Conservation (phyloP, 2,329 filamentous ascomycete genomes). For the Hypoxylon sp. region DNA sequence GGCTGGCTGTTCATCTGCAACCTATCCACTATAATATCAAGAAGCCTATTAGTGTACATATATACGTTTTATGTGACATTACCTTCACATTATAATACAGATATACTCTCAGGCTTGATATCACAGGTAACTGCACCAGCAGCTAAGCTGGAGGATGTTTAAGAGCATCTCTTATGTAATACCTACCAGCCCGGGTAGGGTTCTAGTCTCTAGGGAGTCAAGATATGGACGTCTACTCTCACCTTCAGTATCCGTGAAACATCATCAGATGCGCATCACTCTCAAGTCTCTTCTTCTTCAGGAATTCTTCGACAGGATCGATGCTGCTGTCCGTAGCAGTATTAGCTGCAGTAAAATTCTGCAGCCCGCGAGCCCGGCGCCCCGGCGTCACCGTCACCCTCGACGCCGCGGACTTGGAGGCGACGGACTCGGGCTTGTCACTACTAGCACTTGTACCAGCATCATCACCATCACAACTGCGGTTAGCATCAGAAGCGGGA, state of each 20-base stretch:
- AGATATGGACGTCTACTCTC: background rate
- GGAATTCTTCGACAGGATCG: slow-evolving; percentile 28
- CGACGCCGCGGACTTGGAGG: background rate
- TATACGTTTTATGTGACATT: background rate
- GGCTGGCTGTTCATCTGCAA: no score
- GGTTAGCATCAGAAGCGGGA: no score
- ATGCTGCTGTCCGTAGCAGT: background rate
- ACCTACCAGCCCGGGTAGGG: background rate
- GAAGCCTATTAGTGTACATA: no score
- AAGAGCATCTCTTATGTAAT: background rate
- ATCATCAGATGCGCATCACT: slow-evolving; percentile 38
- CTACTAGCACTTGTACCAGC: no score
- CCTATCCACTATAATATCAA: no score
- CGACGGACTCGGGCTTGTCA: no score
- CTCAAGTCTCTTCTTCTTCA: slow-evolving; percentile 33
- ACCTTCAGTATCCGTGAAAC: slow-evolving; percentile 22
- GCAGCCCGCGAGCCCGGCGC: background rate
- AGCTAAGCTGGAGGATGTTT: background rate
- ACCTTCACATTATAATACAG: background rate
- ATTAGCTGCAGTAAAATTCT: background rate
- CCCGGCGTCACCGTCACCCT: background rate
- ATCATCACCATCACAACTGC: no score
- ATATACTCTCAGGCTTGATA: background rate
- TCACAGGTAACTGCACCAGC: background rate
- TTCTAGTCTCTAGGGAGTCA: background rate